Base-by-base conservation (phyloP, 345 rosid species). In the Pistacia vera region DNA sequence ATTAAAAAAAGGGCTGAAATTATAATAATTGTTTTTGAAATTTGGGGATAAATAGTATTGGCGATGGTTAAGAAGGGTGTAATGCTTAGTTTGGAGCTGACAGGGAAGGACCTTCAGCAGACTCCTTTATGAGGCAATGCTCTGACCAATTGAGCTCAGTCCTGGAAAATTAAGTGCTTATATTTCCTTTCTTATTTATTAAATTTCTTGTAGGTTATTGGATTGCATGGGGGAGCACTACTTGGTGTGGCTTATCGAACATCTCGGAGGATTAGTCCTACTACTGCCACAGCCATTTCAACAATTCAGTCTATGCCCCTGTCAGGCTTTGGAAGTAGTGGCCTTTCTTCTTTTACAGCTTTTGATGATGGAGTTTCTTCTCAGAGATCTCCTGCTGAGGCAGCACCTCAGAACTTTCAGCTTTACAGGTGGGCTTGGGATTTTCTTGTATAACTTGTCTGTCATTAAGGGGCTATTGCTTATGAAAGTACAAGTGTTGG, bases 191-290 rank as follows among this genome's bases (percentile, higher is more conserved):
- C 46, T 77, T 59, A 71, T 61, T 71, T 46, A n/a, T 78, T 78
- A 71, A 70, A 71, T 66, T 72, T 78, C 58, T 75, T 65, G 68
- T 75, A 96, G 99, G 95, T 92, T 48, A 83, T 89, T 80, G 92
- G 97, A 66, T 88, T 96, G 81, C 99, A 93, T 88, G 99, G 99
- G 25, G 99, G 99, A 66, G 99, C 99, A 63, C 90, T 96, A 72
- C 89, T 93, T 80, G 99, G 99, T 75, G 95, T 96, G 81, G 95
- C 97, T 75, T 93, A 92, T 82, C 90, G 99, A 70, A 91, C 96
- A 73, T 91, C 99, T 56, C 89, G 95, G 63, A 90, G 97, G 83
- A 81, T 92, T 76, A 92, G 97, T 82, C 94, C 98, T 80, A 82
- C 81, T 82, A 86, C 99, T 62, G 99, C 98, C 58, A 91, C 97